Evolutionary conservation across 768 basidiomycete species (phyloP).

Genomic region (Kwoniella europaea): DNA sequence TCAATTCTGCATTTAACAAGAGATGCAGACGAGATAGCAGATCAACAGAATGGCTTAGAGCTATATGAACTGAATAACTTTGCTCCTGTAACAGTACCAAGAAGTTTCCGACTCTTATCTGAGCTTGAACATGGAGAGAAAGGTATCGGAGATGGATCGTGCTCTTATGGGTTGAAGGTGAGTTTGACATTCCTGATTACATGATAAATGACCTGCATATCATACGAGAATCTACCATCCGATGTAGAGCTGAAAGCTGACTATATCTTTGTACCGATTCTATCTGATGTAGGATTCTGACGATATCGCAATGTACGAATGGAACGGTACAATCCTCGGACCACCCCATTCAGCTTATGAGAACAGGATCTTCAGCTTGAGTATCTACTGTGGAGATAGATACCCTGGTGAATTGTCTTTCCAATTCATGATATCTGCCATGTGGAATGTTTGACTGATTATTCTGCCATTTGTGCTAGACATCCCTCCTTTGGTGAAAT

Average conservation of each 20-base stretch:
- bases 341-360: slow-evolving; percentile 99
- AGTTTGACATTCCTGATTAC: slow-evolving; percentile 4
- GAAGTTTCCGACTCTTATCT: slow-evolving; percentile 94
- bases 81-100: slow-evolving; percentile 70
- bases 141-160: slow-evolving; percentile 96
- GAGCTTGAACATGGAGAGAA: slow-evolving; percentile 99
- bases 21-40: no score
- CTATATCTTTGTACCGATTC: not conserved
- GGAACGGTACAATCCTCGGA: slow-evolving; percentile 99
- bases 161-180: slow-evolving; percentile 88
- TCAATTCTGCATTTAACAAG: no score
- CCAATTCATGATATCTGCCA: slow-evolving; percentile 59
- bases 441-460: slow-evolving; percentile 58
- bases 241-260: not conserved
- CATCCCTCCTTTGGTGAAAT: slow-evolving; percentile 75
- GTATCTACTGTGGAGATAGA: slow-evolving; percentile 76
- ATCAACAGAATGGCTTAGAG: no score
- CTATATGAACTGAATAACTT: not conserved
- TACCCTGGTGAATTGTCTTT: slow-evolving; percentile 45
- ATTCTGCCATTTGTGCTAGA: slow-evolving; percentile 59
- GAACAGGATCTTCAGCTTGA: slow-evolving; percentile 96
- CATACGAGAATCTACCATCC: not conserved
- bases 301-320: slow-evolving; percentile 95
- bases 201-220: no score
- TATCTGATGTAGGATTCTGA: slow-evolving; percentile 69